Base-by-base conservation (phyloP, 176 grass and related monocot species). In the Zoysia pacifica region DNA sequence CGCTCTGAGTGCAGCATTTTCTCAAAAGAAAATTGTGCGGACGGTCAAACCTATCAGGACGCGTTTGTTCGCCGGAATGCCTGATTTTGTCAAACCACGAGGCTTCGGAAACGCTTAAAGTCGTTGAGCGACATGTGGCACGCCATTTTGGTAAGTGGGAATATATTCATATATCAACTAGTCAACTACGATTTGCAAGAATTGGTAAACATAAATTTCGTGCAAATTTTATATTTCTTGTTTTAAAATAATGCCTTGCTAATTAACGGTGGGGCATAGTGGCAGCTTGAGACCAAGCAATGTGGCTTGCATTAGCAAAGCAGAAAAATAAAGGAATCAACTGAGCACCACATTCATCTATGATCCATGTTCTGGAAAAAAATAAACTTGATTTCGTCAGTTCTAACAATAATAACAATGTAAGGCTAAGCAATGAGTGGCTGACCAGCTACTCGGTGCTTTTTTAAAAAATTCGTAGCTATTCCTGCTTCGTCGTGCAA, bases 21-120 rank as follows among this genome's bases (percentile, higher is more conserved):
- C 77, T 66, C 65, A 59, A 50, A 81, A 72, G 1, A 70, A 85
- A 18, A 56, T 38, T 69, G 47, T 38, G 19, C 42, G 59, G 67
- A 46, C 55, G 64, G 87, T 85, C 82, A 89, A 81, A 84, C 40
- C 56, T 41, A 58, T 15, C 48, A 46, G n/a, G 75, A 3, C n/a
- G 54, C 75, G 75, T 54, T 55, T 28, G 81, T 65, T 85, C 9
- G 69, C 67, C 54, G 76, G 78, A 13, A 70, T 15, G 85, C 78
- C 72, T 51, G 76, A 72, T 69, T 71, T 84, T 84, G 69, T 73
- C 44, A 72, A 81, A 72, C 41, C 50, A 60, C 45, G 50, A 65
- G 77, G 6, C 13, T 69, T 58, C 5, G 56, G 55, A 28, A 75
- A 56, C 9, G 71, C 76, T 56, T 16, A 12, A 72, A 89, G 87